Percentiles rank a stretch among this genome's conserved stretches.
phyloP scores from a whole-genome alignment of 768 basidiomycete genomes.

The Amanita phalloides region DNA sequence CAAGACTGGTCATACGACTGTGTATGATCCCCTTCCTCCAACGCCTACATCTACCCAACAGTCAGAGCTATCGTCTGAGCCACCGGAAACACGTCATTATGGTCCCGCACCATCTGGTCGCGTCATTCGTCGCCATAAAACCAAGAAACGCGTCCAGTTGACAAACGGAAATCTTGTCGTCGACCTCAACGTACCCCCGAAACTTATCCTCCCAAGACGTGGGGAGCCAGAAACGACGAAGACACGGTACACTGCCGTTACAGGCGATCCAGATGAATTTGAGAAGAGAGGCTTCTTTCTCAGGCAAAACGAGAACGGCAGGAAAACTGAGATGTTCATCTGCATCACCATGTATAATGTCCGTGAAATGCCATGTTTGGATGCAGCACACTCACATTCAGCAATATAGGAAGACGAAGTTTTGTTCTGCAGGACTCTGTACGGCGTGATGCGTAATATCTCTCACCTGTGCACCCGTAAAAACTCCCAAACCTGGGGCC shows the following conservation, averaged over 20 bases:
- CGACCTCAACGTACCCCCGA: slow-evolving; percentile 75
- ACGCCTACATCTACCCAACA: slow-evolving; percentile 28
- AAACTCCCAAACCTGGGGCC: slow-evolving; percentile 91
- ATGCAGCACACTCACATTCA: not conserved
- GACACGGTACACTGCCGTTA: slow-evolving; percentile 80
- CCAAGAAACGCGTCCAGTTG: slow-evolving; percentile 72
- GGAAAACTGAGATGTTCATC: slow-evolving; percentile 86
- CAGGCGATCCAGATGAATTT: slow-evolving; percentile 91
- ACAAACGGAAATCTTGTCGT: slow-evolving; percentile 86
- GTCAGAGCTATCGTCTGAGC: slow-evolving; percentile 31
- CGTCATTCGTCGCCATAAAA: slow-evolving; percentile 60
- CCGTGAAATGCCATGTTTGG: slow-evolving; percentile 7
- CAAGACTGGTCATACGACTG: slow-evolving; percentile 18
- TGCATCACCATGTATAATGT: slow-evolving; percentile 98
- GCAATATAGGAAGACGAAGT: slow-evolving; percentile 69
- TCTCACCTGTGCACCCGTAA: slow-evolving; percentile 75
- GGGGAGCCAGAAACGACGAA: slow-evolving; percentile 66
- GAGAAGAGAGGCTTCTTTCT: slow-evolving; percentile 75
- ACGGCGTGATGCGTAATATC: slow-evolving; percentile 90
- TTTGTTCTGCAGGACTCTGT: slow-evolving; percentile 85
- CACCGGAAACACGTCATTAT: slow-evolving; percentile 67
- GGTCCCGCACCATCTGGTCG: slow-evolving; percentile 81
- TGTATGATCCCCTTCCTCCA: slow-evolving; percentile 32
- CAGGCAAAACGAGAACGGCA: slow-evolving; percentile 68
- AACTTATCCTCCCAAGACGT: slow-evolving; percentile 63